Conservation (phyloP, 192 early-diverging fungal genomes). For the Umbelopsis sp. region DNA sequence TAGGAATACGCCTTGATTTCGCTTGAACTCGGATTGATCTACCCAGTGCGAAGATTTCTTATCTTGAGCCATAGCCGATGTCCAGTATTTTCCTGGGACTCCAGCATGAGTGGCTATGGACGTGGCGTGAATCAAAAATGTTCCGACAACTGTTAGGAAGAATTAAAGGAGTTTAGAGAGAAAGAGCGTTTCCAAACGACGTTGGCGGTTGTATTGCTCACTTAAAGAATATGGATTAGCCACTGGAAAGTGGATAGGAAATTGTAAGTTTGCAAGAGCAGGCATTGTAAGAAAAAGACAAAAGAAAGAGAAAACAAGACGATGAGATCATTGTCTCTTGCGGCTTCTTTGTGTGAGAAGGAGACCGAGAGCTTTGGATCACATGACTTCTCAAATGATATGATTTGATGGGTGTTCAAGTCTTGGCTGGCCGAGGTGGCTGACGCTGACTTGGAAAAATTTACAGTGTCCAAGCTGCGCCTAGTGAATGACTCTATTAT, state of each 20-base stretch:
- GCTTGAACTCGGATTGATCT: conserved; percentile 11
- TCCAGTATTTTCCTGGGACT: neutral
- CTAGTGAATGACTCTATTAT: neutral
- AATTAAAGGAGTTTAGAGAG: neutral
- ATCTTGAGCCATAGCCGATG: conserved; percentile 7
- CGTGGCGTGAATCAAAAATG: conserved; percentile 13
- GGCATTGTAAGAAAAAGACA: neutral
- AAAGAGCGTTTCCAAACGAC: neutral
- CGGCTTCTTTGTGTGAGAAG: no score
- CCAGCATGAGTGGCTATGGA: conserved; percentile 1
- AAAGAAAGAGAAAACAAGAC: neutral
- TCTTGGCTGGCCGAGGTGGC: no score
- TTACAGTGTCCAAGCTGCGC: neutral
- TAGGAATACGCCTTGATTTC: neutral
- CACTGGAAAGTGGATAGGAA: conserved; percentile 14
- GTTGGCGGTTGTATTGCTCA: neutral
- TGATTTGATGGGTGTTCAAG: no score
- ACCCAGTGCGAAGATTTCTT: neutral
- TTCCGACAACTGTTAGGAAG: conserved; percentile 3
- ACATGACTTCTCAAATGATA: no score
- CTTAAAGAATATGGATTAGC: conserved; percentile 8
- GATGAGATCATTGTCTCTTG: no score
- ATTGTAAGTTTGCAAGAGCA: neutral
- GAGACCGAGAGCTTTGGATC: no score
- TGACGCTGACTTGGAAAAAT: no score